Percentiles rank a stretch among this genome's conserved stretches.
Evolutionary conservation across 441 rosid genomes (phyloP).

Genomic region (Croton laevigatus): DNA sequence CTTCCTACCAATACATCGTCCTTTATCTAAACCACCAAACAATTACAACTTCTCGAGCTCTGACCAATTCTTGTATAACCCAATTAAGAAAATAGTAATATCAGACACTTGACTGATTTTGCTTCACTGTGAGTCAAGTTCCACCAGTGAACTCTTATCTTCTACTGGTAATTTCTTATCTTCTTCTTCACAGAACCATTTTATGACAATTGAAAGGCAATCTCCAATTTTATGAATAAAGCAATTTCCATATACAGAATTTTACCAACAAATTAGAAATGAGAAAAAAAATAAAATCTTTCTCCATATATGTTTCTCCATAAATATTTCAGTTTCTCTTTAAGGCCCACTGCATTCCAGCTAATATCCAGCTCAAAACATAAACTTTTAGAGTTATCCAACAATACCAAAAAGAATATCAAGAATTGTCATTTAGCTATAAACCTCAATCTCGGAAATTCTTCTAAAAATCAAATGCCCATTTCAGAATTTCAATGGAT

Average conservation of each 20-base stretch:
- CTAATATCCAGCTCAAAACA: slow-evolving; percentile 36
- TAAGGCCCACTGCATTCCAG: slow-evolving; percentile 34
- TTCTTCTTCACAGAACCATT: background rate
- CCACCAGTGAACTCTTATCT: background rate
- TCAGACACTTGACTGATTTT: background rate
- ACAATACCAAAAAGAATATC: slow-evolving; percentile 15
- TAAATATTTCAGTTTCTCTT: background rate
- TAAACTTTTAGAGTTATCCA: slow-evolving; percentile 11
- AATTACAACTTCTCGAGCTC: slow-evolving; percentile 9
- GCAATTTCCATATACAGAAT: slow-evolving; percentile 38
- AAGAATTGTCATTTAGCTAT: slow-evolving; percentile 31
- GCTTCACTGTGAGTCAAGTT: slow-evolving; percentile 4
- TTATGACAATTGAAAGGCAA: background rate
- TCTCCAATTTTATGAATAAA: slow-evolving; percentile 25
- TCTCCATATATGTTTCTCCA: slow-evolving; percentile 5
- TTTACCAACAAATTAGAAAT: slow-evolving; percentile 21
- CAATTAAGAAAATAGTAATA: slow-evolving; percentile 14
- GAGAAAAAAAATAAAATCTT: slow-evolving; percentile 9
- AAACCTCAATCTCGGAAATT: slow-evolving; percentile 27
- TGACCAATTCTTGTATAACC: slow-evolving; percentile 14
- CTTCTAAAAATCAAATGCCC: slow-evolving; percentile 17
- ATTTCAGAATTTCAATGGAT: slow-evolving; percentile 24
- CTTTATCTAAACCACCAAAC: slow-evolving; percentile 9
- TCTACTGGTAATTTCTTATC: background rate
- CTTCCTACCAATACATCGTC: slow-evolving; percentile 4